These are phyloP conservation scores for Solanum habrochaites DNA, from an alignment of 257 asterid species.

Conservation along the genomic window DNA sequence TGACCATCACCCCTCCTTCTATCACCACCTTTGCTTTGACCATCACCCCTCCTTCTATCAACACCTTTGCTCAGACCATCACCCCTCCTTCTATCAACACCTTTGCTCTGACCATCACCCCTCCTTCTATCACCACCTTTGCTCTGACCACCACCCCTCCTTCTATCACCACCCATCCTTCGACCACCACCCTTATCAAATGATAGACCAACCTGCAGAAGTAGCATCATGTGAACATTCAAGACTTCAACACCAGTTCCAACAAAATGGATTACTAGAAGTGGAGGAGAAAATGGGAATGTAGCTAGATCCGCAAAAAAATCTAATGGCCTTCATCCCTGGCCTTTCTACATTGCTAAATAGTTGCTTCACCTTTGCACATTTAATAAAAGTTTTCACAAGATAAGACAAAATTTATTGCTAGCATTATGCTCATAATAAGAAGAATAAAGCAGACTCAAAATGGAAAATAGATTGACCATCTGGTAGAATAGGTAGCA, in stretches of 20 bases:
- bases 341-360: neutral
- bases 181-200: neutral
- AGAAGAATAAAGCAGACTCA: neutral
- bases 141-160: neutral
- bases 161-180: neutral
- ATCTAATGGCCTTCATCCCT: neutral
- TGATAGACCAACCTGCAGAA: slow-evolving; percentile 1
- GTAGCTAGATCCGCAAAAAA: neutral
- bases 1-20: neutral
- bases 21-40: neutral
- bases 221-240: neutral
- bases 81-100: neutral
- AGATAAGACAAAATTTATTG: neutral
- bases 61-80: neutral
- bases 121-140: neutral
- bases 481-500: neutral
- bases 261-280: neutral
- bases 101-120: neutral
- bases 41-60: neutral
- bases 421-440: neutral
- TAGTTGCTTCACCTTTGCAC: neutral
- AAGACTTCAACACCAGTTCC: neutral
- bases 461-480: neutral
- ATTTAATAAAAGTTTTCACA: neutral
- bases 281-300: neutral